phyloP scores from a whole-genome alignment of 2,329 filamentous ascomycete species.

The Paraphaeosphaeria minitans region DNA sequence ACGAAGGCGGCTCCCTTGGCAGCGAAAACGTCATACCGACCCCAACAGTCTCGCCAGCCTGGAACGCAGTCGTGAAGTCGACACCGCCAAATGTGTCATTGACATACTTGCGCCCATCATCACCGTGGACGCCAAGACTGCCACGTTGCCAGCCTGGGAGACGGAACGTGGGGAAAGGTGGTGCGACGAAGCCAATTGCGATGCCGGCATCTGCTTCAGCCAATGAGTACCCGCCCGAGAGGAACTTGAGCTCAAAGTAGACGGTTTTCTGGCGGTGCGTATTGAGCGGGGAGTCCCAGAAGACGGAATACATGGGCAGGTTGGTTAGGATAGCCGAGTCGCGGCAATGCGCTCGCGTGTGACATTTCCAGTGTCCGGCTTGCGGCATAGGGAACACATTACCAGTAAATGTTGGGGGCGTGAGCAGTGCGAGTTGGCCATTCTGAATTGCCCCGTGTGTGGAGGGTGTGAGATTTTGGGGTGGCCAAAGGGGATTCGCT shows the following conservation, averaged over 20 bases:
- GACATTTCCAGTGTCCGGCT: constrained; percentile 51
- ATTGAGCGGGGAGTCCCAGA: constrained; percentile 63
- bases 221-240: constrained; percentile 31
- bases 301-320: constrained; percentile 70
- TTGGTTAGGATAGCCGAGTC: constrained; percentile 71
- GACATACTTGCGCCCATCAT: constrained; percentile 77
- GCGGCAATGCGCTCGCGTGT: constrained; percentile 49
- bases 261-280: constrained; percentile 60
- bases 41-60: constrained; percentile 69
- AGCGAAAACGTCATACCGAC: constrained; percentile 69
- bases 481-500: constrained; percentile 62
- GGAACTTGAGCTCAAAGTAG: constrained; percentile 74
- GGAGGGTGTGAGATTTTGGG: constrained; percentile 56
- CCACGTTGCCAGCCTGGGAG: constrained; percentile 82
- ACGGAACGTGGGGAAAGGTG: constrained; percentile 77
- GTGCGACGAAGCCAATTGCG: constrained; percentile 71
- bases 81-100: constrained; percentile 77
- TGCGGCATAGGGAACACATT: constrained; percentile 54
- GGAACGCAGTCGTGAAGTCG: constrained; percentile 68
- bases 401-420: constrained; percentile 37
- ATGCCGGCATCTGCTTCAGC: constrained; percentile 59
- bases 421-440: constrained; percentile 55
- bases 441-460: constrained; percentile 56
- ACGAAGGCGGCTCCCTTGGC: constrained; percentile 43
- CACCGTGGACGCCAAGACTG: constrained; percentile 75